Base-by-base conservation (phyloP, 2,329 filamentous ascomycete genomes). In the Xylariaceae sp. region DNA sequence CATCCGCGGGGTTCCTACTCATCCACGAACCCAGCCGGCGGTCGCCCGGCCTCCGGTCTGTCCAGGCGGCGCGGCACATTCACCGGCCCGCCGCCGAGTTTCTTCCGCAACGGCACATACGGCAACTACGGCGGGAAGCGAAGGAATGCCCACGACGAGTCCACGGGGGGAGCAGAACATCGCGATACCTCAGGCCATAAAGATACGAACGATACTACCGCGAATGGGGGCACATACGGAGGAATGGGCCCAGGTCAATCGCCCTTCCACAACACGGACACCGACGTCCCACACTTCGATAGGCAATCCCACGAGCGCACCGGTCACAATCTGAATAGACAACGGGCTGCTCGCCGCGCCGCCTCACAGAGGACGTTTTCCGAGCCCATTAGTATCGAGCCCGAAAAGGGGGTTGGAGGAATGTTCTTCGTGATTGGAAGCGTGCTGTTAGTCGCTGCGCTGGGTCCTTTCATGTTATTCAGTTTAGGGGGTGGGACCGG, bases 61-160 rank as follows among this genome's bases (percentile, higher is more conserved):
- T 90, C 85, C 65, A 81, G 86, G 38, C 81, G 92, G 19, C 77
- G 89, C 2, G 82, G 83, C 2, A 77, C 85, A 5, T 96, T 95
- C 68, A 81, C 81, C 17, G 92, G 92, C 0, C 92, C 94, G 3
- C 91, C 94, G 44, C 91, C 92, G 0, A 89, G 83, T 56, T 97
- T 96, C 72, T 96, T 90, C 69, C 80, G 85, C 15, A 84, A 79
- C 53, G 90, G 90, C 5, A 89, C 87, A 3, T 95, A 90, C 79
- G 89, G 88, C 42, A 67, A 72, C 2, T 81, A 88, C 51, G 65
- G 71, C 2, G 78, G 78, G 33, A 87, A 86, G 70, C 68, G 83
- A 35, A 68, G 70, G 47, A 75, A 75, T 33, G 77, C 77, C 40
- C 77, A 82, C 52, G 74, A 77, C 45, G 53, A 72, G 60, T 61